phyloP scores from a whole-genome alignment of 768 basidiomycete genomes.

The Neoboletus magnificus region DNA sequence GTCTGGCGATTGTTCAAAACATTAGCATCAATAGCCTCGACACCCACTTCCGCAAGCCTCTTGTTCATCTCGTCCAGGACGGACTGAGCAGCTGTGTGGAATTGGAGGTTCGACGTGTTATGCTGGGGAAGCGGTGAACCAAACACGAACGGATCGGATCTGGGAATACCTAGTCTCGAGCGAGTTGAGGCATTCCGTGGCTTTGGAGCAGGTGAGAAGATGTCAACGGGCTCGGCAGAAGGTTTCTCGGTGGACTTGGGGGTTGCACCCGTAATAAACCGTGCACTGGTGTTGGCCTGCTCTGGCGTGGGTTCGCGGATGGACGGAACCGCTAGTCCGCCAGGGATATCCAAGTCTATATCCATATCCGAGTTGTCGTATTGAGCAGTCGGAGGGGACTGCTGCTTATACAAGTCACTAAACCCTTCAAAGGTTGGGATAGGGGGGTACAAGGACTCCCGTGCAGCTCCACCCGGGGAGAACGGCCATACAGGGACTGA shows the following conservation, averaged over 20 bases:
- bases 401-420: conserved; percentile 25
- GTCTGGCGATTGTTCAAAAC: conserved; percentile 38
- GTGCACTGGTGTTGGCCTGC: conserved; percentile 3
- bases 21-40: conserved; percentile 44
- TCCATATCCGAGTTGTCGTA: conserved; percentile 33
- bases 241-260: conserved; percentile 32
- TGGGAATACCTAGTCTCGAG: conserved; percentile 22
- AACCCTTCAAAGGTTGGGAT: conserved; percentile 34
- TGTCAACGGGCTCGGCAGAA: conserved; percentile 30
- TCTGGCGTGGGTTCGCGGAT: conserved; percentile 22
- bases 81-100: conserved; percentile 60
- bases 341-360: conserved; percentile 37
- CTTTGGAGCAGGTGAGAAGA: conserved; percentile 41
- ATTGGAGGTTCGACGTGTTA: conserved; percentile 60
- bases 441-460: conserved; percentile 38
- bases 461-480: conserved; percentile 29
- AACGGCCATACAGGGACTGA: conserved; percentile 39
- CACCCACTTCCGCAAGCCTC: conserved; percentile 57
- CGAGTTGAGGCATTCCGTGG: conserved; percentile 14
- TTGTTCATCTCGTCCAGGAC: conserved; percentile 83
- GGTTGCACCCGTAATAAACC: conserved; percentile 23
- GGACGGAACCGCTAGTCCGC: conserved; percentile 23
- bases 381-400: conserved; percentile 9
- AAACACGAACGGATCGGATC: conserved; percentile 62
- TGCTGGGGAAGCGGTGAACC: conserved; percentile 71